Conservation (phyloP, 306 rosid genomes). For the Canavalia gladiata region DNA sequence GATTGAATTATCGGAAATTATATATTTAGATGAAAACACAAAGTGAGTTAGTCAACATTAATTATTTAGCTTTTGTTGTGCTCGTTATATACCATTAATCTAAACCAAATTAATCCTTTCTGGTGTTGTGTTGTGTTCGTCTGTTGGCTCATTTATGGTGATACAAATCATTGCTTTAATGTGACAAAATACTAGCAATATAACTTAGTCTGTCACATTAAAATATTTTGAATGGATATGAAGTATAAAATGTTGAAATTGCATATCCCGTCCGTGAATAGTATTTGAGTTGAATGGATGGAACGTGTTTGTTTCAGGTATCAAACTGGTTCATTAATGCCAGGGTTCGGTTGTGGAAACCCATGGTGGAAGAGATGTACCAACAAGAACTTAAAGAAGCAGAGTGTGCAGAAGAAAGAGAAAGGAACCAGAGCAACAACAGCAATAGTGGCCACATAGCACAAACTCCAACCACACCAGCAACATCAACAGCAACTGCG, state of each 20-base stretch:
- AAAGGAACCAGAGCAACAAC: constrained; percentile 51
- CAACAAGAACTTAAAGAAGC: constrained; percentile 86
- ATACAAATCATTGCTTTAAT: not conserved
- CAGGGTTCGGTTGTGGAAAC: constrained; percentile 99
- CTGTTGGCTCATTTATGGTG: not conserved
- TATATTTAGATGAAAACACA: not conserved
- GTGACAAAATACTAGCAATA: not conserved
- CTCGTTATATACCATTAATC: not conserved
- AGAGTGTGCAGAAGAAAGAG: constrained; percentile 53
- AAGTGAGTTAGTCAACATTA: not conserved
- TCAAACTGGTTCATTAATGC: constrained; percentile 99
- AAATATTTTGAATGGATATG: not conserved
- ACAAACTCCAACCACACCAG: constrained; percentile 70
- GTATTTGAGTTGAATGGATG: not conserved
- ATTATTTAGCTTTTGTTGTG: not conserved
- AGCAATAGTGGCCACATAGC: constrained; percentile 55
- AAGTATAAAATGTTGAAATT: too few species aligned
- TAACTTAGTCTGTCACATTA: not conserved
- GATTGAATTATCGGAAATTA: not conserved
- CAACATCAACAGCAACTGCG: constrained; percentile 50
- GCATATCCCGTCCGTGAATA: not conserved
- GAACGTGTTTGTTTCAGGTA: constrained; percentile 61
- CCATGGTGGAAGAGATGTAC: constrained; percentile 99
- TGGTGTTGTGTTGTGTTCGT: not conserved
- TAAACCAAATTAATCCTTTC: not conserved